Base-by-base conservation (phyloP, 2,329 filamentous ascomycete genomes). In the Botrytis pseudocinerea region DNA sequence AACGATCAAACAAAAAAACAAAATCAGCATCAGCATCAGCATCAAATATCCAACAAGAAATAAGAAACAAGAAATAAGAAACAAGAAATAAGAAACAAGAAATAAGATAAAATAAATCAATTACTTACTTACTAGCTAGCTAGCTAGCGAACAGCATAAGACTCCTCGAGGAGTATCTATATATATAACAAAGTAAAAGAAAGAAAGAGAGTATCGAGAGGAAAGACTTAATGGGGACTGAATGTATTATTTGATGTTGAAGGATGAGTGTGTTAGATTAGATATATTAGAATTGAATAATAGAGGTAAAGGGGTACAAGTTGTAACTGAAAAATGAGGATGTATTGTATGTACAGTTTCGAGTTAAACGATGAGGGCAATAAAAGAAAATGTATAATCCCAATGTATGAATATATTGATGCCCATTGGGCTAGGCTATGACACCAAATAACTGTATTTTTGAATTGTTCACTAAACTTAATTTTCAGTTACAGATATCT, bases 151-250 rank as follows among this genome's bases (percentile, higher is more conserved):
- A n/a, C 22, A 25, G 46, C 0, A 12, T 25, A 51, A 51, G 10
- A 51, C 22, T 7, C 4, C 1, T 12, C 4, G 12, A 51, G 9
- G 48, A n/a, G 4, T 14, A n/a, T n/a, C 1, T 35, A 35, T 35
- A 35, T 35, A 35, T 5, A 2, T 25, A 51, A 1, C 1, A 1
- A 5, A 51, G 12, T 5, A 14, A 9, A 12, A 32, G 2, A 9
- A 12, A 51, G 25, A 51, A 25, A 2, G 25, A n/a, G 4, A 51
- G 12, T n/a, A 7, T 16, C 0, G 12, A n/a, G 10, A 51, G 12
- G 14, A 5, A n/a, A 12, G 12, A 14, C 2, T n/a, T n/a, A 2
- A 51, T n/a, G 5, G 1, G 5, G 25, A 2, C 25, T 16, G 25
- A n/a, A 7, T 16, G 48, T 14, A 51, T 51, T 12, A 16, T 51